phyloP scores from a whole-genome alignment of 2,329 filamentous ascomycete genomes.

The Colletotrichum scovillei region DNA sequence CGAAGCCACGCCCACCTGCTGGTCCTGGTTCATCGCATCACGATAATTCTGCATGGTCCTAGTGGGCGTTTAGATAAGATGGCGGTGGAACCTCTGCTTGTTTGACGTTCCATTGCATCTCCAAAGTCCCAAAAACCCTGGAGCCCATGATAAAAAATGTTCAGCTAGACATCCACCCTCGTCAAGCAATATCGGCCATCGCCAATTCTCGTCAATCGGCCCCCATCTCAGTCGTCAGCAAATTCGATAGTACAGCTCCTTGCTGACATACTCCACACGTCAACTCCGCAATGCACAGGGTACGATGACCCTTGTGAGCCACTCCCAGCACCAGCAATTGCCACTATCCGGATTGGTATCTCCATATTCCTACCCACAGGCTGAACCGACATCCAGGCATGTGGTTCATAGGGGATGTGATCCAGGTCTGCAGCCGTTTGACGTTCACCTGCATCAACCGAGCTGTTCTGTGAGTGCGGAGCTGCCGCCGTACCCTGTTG shows the following conservation, averaged over 20 bases:
- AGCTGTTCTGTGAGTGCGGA: neutral
- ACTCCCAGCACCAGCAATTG: neutral
- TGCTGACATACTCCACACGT: neutral
- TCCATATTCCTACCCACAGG: neutral
- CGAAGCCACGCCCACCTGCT: neutral
- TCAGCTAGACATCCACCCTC: neutral
- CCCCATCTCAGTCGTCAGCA: neutral
- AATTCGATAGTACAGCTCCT: neutral
- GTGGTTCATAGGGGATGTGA: neutral
- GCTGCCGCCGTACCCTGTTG: neutral
- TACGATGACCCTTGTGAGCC: neutral
- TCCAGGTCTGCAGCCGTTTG: neutral
- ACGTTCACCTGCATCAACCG: neutral
- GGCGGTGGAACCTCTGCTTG: constrained; percentile 9
- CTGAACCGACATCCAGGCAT: neutral
- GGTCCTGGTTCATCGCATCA: constrained; percentile 23
- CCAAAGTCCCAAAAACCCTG: neutral
- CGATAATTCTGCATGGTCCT: neutral
- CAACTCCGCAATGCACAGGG: neutral
- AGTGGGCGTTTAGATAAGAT: neutral
- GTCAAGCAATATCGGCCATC: neutral
- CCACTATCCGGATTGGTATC: neutral
- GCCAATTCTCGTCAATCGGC: too few species aligned
- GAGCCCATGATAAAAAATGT: neutral
- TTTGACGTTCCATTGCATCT: neutral